Percentiles rank a stretch among this genome's conserved stretches.
These are phyloP conservation scores for Piromyces sp. DNA, from an alignment of 192 early-diverging fungal genomes.

Conservation along the genomic window DNA sequence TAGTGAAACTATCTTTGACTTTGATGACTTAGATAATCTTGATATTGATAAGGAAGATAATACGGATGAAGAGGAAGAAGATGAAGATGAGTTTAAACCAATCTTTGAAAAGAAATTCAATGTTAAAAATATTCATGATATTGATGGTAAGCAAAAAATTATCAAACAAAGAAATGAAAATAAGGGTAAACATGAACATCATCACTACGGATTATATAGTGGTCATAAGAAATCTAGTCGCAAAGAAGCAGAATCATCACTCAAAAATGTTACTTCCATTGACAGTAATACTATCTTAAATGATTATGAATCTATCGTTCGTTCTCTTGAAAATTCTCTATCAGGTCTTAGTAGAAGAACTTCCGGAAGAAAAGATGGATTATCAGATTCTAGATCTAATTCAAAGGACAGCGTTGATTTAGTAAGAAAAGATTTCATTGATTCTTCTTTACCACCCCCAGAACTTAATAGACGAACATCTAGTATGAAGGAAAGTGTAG, in stretches of 20 bases:
- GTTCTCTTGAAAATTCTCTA: too few species aligned
- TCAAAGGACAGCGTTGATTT: too few species aligned
- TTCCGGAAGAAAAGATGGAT: too few species aligned
- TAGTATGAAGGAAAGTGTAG: too few species aligned
- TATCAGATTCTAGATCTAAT: too few species aligned
- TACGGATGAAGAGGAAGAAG: background rate
- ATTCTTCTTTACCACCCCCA: too few species aligned
- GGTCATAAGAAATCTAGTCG: background rate
- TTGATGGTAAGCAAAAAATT: background rate
- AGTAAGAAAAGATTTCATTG: too few species aligned
- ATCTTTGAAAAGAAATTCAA: background rate
- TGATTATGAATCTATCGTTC: too few species aligned
- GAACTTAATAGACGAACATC: too few species aligned
- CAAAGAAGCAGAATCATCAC: background rate
- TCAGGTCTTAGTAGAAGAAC: too few species aligned
- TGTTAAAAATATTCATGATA: background rate
- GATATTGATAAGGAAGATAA: background rate
- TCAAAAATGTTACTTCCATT: too few species aligned
- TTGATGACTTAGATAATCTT: background rate
- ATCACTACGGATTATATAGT: background rate
- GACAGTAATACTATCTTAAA: too few species aligned
- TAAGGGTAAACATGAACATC: background rate
- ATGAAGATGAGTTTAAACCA: background rate
- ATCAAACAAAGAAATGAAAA: background rate
- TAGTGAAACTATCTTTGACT: background rate